These are phyloP conservation scores for Asparagopsis taxiformis DNA, from an alignment of 31 red algal species.

Conservation along the genomic window DNA sequence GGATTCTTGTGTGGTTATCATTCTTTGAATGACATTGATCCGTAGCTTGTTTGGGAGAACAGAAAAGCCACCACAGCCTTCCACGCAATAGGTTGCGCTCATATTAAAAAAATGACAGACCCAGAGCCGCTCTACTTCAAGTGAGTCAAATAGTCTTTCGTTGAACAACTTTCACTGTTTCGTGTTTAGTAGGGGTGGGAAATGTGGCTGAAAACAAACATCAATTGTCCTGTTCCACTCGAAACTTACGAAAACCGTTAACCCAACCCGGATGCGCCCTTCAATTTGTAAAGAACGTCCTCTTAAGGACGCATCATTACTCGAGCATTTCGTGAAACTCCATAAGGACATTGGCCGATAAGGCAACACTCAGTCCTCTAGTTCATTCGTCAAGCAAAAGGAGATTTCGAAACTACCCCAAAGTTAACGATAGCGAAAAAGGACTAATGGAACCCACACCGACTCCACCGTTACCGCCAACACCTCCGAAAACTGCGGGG, in stretches of 20 bases:
- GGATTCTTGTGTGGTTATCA: neutral
- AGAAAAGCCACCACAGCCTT: neutral
- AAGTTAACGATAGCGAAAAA: neutral
- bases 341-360: neutral
- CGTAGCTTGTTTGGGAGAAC: neutral
- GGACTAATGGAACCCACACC: constrained; percentile 3
- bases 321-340: neutral
- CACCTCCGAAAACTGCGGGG: constrained; percentile 35
- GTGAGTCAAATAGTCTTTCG: neutral
- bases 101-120: neutral
- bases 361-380: neutral
- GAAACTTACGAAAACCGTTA: neutral
- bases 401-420: neutral
- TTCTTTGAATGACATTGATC: too few relatives aligned
- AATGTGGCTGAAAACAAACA: neutral
- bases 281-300: neutral
- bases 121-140: neutral
- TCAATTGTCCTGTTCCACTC: neutral
- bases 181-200: neutral
- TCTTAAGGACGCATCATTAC: neutral
- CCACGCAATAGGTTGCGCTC: neutral
- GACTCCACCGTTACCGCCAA: constrained; percentile 6
- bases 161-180: neutral
- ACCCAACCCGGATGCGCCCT: neutral
- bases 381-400: neutral